Evolutionary conservation across 2,329 filamentous ascomycete species (phyloP).

Genomic region (Apiospora kogelbergensis): DNA sequence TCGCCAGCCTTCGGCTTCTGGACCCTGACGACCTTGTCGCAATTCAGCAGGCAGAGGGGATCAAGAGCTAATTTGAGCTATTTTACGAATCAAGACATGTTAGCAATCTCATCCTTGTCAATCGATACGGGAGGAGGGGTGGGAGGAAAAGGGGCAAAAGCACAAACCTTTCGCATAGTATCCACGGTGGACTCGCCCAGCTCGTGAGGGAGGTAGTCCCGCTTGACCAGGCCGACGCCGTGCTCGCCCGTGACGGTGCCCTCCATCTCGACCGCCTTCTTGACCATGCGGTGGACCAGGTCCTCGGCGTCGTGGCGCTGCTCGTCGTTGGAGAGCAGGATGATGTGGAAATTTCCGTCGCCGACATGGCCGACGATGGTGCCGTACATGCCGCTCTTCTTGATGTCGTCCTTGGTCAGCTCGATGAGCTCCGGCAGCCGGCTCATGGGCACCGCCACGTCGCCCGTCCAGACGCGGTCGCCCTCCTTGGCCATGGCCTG

Average conservation of each 20-base stretch:
- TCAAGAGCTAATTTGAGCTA: conserved; percentile 81
- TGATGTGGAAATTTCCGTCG: conserved; percentile 76
- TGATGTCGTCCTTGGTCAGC: conserved; percentile 66
- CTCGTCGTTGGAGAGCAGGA: conserved; percentile 61
- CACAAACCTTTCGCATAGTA: conserved; percentile 73
- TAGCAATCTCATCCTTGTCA: conserved; percentile 12
- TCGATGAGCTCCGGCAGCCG: conserved; percentile 74
- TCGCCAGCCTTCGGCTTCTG: conserved; percentile 53
- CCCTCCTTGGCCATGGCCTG: conserved; percentile 64
- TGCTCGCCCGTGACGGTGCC: conserved; percentile 86
- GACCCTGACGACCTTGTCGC: conserved; percentile 67
- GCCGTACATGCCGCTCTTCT: conserved; percentile 55
- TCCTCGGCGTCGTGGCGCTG: conserved; percentile 67
- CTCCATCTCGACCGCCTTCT: conserved; percentile 80
- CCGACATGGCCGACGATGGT: conserved; percentile 72
- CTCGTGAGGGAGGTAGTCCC: conserved; percentile 79
- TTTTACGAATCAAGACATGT: background rate
- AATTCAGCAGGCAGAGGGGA: conserved; percentile 69
- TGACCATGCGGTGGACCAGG: conserved; percentile 81
- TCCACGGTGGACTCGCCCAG: conserved; percentile 73
- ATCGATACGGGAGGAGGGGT: background rate
- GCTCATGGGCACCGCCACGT: conserved; percentile 82
- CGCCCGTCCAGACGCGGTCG: conserved; percentile 82
- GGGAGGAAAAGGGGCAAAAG: background rate
- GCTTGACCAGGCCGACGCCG: conserved; percentile 80